phyloP scores from a whole-genome alignment of 345 rosid genomes.

The Fremontodendron californicum region DNA sequence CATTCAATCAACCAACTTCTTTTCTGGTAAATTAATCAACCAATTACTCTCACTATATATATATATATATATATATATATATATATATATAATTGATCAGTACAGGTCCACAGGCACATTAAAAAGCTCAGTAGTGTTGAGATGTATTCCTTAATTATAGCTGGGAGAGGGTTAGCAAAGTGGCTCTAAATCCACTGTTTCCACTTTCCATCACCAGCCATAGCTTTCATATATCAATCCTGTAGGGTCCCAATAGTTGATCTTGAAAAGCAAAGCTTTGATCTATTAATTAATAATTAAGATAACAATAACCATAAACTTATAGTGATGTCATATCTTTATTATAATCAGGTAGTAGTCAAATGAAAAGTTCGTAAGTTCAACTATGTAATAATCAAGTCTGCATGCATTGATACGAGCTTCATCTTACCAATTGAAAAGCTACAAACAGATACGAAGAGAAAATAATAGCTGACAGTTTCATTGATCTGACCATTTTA shows the following conservation, averaged over 20 bases:
- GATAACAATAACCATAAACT: background rate
- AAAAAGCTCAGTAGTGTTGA: background rate
- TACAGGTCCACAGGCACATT: too few species aligned
- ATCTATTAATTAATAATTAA: background rate
- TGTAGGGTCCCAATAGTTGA: background rate
- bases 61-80: too few species aligned
- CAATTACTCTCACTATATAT: too few species aligned
- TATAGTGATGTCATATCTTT: background rate
- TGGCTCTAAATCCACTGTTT: background rate
- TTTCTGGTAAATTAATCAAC: too few species aligned
- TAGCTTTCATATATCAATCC: background rate
- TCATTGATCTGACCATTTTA: constrained; percentile 7
- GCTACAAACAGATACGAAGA: background rate
- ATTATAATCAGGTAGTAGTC: background rate
- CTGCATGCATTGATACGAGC: background rate
- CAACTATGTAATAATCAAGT: background rate
- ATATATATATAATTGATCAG: too few species aligned
- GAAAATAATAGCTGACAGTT: background rate
- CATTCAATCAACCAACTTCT: background rate
- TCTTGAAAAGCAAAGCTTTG: background rate
- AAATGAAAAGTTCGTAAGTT: background rate
- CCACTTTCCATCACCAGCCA: background rate
- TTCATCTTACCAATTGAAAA: background rate
- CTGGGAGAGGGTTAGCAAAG: background rate
- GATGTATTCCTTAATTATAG: background rate